Conservation (phyloP, 495 filamentous ascomycete species). For the Aspergillus coremiiformis region DNA sequence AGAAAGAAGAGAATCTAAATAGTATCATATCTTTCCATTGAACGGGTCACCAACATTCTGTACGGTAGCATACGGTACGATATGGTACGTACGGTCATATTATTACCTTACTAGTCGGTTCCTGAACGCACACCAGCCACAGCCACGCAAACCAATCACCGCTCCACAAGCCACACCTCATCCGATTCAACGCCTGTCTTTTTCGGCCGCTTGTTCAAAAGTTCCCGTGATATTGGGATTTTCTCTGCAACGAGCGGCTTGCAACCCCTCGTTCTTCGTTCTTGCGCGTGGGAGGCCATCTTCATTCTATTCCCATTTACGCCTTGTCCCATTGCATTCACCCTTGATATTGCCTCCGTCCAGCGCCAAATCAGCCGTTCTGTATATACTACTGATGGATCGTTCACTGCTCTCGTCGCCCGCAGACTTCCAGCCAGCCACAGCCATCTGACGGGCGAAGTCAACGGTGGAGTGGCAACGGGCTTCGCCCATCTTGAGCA, state of each 20-base stretch:
- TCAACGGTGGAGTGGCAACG: slow-evolving; percentile 44
- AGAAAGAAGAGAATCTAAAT: too few species aligned
- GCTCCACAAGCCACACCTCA: slow-evolving; percentile 6
- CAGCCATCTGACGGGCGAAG: slow-evolving; percentile 49
- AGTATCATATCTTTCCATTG: too few species aligned
- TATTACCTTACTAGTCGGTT: too few species aligned
- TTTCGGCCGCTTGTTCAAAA: slow-evolving; percentile 12
- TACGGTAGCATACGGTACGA: background rate
- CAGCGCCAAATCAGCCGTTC: slow-evolving; percentile 1
- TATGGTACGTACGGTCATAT: too few species aligned
- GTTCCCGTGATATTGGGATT: slow-evolving; percentile 18
- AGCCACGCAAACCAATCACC: slow-evolving; percentile 10
- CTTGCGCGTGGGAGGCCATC: slow-evolving; percentile 4
- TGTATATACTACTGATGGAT: slow-evolving; percentile 38
- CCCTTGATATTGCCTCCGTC: background rate
- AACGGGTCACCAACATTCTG: too few species aligned
- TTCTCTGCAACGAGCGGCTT: slow-evolving; percentile 18
- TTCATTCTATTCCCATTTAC: background rate
- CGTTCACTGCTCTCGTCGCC: slow-evolving; percentile 29
- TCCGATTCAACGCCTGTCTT: slow-evolving; percentile 1
- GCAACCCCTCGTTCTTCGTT: slow-evolving; percentile 15
- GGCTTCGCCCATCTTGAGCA: slow-evolving; percentile 26
- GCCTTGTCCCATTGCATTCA: background rate
- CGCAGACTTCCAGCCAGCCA: slow-evolving; percentile 38
- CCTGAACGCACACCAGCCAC: slow-evolving; percentile 13